Conservation (phyloP, 495 filamentous ascomycete species). For the Cryomyces antarcticus region DNA sequence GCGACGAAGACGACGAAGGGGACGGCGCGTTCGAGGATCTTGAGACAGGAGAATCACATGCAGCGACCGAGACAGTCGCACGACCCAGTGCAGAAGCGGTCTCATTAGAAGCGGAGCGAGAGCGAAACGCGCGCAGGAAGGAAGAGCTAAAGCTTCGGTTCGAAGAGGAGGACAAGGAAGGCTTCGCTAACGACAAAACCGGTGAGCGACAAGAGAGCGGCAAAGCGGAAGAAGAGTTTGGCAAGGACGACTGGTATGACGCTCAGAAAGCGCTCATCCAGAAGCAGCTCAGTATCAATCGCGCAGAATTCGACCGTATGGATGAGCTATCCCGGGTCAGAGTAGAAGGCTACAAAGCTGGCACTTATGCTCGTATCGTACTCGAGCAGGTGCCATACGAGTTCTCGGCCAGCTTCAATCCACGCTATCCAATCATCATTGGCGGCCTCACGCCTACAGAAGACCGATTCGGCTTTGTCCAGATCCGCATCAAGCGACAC, state of each 20-base stretch:
- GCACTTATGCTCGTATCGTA: slow-evolving; percentile 79
- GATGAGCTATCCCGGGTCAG: slow-evolving; percentile 59
- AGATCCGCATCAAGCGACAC: slow-evolving; percentile 88
- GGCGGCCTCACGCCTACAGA: slow-evolving; percentile 82
- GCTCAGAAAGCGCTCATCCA: slow-evolving; percentile 84
- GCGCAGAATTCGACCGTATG: slow-evolving; percentile 67
- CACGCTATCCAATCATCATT: slow-evolving; percentile 67
- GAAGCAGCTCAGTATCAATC: slow-evolving; percentile 89
- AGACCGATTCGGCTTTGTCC: slow-evolving; percentile 85
- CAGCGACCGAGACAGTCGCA: slow-evolving; percentile 23
- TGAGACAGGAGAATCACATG: slow-evolving; percentile 47
- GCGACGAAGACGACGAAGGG: slow-evolving; percentile 33
- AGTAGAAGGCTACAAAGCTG: slow-evolving; percentile 82
- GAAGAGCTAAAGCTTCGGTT: slow-evolving; percentile 88
- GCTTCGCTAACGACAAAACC: slow-evolving; percentile 69
- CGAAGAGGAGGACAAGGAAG: slow-evolving; percentile 91
- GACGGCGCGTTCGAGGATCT: slow-evolving; percentile 84
- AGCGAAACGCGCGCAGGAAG: slow-evolving; percentile 75
- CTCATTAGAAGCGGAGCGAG: slow-evolving; percentile 63
- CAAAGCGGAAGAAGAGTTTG: slow-evolving; percentile 52
- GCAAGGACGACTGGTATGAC: slow-evolving; percentile 97
- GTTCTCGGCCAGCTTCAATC: slow-evolving; percentile 73
- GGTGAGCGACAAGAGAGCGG: slow-evolving; percentile 40
- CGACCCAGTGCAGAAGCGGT: slow-evolving; percentile 18
- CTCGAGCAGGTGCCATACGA: slow-evolving; percentile 77